Percentiles rank a stretch among this genome's conserved stretches.
These are phyloP conservation scores for Boletus albobrunnescens DNA, from an alignment of 1,284 basidiomycete species.

Conservation along the genomic window DNA sequence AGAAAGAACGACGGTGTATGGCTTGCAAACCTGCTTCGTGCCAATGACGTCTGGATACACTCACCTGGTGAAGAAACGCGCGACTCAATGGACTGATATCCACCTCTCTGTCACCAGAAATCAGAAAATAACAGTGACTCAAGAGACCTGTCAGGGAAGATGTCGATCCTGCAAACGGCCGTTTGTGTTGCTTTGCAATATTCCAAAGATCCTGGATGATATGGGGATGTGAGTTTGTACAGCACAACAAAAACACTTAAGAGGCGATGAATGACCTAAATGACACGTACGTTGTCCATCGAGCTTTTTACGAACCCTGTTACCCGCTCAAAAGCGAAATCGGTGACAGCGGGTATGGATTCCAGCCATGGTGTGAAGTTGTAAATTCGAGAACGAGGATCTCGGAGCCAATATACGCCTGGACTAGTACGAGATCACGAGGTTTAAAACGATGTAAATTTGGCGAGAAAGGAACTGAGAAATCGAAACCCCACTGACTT, in stretches of 20 bases:
- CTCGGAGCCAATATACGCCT: constrained; percentile 88
- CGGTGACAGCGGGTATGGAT: constrained; percentile 72
- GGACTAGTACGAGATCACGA: constrained; percentile 47
- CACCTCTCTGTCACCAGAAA: constrained; percentile 62
- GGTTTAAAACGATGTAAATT: not conserved
- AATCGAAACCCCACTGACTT: constrained; percentile 52
- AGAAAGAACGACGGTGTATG: not conserved
- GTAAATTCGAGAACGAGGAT: constrained; percentile 83
- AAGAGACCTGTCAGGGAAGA: constrained; percentile 87
- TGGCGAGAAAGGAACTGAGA: not conserved
- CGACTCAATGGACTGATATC: constrained; percentile 57
- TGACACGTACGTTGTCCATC: constrained; percentile 57
- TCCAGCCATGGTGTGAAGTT: constrained; percentile 78
- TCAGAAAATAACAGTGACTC: constrained; percentile 84
- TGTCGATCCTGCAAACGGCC: constrained; percentile 82
- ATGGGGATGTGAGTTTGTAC: too few species aligned
- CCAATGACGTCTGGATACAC: constrained; percentile 13
- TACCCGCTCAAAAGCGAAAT: constrained; percentile 60
- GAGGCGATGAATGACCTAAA: too few species aligned
- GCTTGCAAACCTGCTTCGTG: not conserved
- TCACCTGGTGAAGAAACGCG: constrained; percentile 60
- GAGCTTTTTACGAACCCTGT: constrained; percentile 80
- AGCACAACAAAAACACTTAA: too few species aligned
- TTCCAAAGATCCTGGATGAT: constrained; percentile 55
- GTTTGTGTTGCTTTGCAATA: constrained; percentile 58